These are phyloP conservation scores for Lipomyces kockii DNA, from an alignment of 805 yeast species.

Conservation along the genomic window DNA sequence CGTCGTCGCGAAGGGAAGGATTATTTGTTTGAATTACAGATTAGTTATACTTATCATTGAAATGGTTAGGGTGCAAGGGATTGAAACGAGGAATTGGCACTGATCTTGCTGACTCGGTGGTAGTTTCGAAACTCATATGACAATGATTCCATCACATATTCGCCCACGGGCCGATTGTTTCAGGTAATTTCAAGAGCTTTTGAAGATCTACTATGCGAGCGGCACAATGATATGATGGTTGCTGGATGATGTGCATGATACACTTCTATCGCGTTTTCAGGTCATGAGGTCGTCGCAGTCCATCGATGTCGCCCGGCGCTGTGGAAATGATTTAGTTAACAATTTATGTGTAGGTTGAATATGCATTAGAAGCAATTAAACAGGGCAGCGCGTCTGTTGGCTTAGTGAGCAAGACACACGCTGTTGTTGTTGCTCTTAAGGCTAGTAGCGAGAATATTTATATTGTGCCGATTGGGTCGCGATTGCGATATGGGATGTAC, in stretches of 20 bases:
- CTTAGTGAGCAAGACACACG: constrained; percentile 80
- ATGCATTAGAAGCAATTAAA: constrained; percentile 92
- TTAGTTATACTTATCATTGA: not conserved
- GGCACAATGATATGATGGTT: constrained; percentile 2
- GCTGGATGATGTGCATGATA: not conserved
- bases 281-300: not conserved
- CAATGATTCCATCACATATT: constrained; percentile 96
- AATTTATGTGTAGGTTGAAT: constrained; percentile 55
- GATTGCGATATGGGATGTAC: not conserved
- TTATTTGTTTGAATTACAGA: not conserved
- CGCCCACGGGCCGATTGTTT: constrained; percentile 91
- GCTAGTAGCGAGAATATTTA: constrained; percentile 29
- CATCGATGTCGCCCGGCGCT: not conserved
- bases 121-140: constrained; percentile 97
- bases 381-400: constrained; percentile 99
- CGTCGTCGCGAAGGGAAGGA: not conserved
- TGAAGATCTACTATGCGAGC: not conserved
- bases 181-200: constrained; percentile 52
- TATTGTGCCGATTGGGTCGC: not conserved
- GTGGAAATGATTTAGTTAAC: not conserved
- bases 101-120: not conserved
- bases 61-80: not conserved
- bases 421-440: constrained; percentile 89
- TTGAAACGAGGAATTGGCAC: not conserved
- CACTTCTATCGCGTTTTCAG: not conserved